phyloP scores from a whole-genome alignment of 2,329 filamentous ascomycete genomes.

The Exophiala bonariae region DNA sequence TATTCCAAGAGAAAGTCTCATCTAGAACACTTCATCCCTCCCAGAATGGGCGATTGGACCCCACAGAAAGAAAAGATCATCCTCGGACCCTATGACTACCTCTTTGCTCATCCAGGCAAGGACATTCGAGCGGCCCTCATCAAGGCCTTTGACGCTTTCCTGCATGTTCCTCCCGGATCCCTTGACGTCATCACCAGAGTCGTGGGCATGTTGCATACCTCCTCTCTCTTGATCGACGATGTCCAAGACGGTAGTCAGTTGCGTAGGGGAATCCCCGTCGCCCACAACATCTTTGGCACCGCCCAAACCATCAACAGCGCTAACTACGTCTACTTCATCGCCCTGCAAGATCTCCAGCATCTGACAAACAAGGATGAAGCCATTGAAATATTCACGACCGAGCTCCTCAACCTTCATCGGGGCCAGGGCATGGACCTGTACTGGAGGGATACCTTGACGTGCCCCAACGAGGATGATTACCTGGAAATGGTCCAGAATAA shows the following conservation, averaged over 20 bases:
- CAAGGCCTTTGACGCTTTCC: slow-evolving; percentile 45
- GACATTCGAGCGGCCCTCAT: slow-evolving; percentile 46
- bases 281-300: slow-evolving; percentile 51
- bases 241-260: slow-evolving; percentile 51
- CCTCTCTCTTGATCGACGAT: slow-evolving; percentile 51
- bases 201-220: slow-evolving; percentile 47
- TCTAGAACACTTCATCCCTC: slow-evolving; percentile 12
- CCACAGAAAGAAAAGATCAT: slow-evolving; percentile 43
- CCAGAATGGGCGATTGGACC: slow-evolving; percentile 23
- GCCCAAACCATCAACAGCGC: slow-evolving; percentile 55
- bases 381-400: slow-evolving; percentile 46
- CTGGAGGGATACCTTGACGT: slow-evolving; percentile 47
- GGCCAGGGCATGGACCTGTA: slow-evolving; percentile 52
- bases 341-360: slow-evolving; percentile 42
- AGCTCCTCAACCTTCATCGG: slow-evolving; percentile 47
- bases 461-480: slow-evolving; percentile 49
- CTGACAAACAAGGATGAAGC: slow-evolving; percentile 39
- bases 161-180: slow-evolving; percentile 42
- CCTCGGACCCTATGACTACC: slow-evolving; percentile 47
- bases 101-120: slow-evolving; percentile 46
- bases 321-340: slow-evolving; percentile 50
- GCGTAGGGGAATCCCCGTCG: slow-evolving; percentile 48
- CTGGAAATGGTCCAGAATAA: slow-evolving; percentile 52
- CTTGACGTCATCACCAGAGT: slow-evolving; percentile 44
- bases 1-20: slow-evolving; percentile 25